Evolutionary conservation across 176 grass and related monocot genomes (phyloP).

Genomic region (Eleusine coracana): DNA sequence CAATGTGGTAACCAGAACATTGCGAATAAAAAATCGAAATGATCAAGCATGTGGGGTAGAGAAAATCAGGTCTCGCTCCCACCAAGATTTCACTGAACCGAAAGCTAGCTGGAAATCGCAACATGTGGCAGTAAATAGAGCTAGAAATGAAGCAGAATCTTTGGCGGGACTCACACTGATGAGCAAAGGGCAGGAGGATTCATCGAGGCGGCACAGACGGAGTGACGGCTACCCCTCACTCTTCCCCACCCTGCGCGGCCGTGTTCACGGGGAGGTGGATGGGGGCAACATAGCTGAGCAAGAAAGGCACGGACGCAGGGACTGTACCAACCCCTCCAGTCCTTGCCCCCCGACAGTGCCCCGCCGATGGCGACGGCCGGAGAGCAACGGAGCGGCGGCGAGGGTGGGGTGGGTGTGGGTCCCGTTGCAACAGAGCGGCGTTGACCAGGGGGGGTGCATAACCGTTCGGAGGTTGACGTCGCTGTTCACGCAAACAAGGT

Average conservation of each 20-base stretch:
- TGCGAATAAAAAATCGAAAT: not conserved
- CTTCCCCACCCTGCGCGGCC: not conserved
- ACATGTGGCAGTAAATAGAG: not conserved
- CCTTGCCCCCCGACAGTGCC: not conserved
- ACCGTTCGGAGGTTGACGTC: too few species aligned
- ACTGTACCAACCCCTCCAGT: not conserved
- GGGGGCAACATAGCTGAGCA: not conserved
- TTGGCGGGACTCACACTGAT: slow-evolving; percentile 3
- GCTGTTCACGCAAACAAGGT: too few species aligned
- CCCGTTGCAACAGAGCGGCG: not conserved
- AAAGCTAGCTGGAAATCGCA: not conserved
- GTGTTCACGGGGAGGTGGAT: not conserved
- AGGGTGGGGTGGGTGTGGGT: not conserved
- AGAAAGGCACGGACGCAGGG: not conserved
- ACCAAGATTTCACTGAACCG: not conserved
- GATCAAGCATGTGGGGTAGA: not conserved
- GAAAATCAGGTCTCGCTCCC: not conserved
- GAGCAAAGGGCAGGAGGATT: not conserved
- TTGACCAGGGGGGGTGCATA: too few species aligned
- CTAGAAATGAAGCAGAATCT: slow-evolving; percentile 15
- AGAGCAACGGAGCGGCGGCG: not conserved
- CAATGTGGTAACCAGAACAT: not conserved
- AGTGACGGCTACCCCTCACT: slow-evolving; percentile 33
- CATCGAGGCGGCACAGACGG: not conserved
- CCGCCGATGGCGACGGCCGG: slow-evolving; percentile 15